phyloP scores from a whole-genome alignment of 2,329 filamentous ascomycete genomes.

The Fusarium circinatum region DNA sequence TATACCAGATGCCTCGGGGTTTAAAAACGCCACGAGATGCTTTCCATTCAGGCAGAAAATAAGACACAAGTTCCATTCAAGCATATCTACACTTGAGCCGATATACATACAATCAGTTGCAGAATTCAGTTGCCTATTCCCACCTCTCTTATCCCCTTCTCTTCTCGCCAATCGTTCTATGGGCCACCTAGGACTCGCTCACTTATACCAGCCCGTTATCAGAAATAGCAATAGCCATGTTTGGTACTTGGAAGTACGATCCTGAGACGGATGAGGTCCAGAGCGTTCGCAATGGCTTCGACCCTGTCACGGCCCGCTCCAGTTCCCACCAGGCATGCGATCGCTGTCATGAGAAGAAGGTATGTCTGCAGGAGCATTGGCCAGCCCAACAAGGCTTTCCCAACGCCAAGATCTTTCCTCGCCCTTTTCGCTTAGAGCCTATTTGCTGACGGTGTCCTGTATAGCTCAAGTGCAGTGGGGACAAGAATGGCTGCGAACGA shows the following conservation, averaged over 20 bases:
- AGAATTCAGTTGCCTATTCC: constrained; percentile 14
- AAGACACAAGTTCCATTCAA: constrained; percentile 10
- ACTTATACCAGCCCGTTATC: background rate
- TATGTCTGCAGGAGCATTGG: constrained; percentile 17
- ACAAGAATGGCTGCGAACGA: constrained; percentile 51
- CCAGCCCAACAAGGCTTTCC: background rate
- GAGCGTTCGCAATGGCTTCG: constrained; percentile 50
- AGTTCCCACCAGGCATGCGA: constrained; percentile 54
- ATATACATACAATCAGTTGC: background rate
- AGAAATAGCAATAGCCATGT: constrained; percentile 47
- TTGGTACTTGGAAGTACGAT: constrained; percentile 53
- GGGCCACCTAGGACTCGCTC: constrained; percentile 13
- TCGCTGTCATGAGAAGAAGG: constrained; percentile 54
- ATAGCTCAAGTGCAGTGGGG: constrained; percentile 52
- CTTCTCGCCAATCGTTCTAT: constrained; percentile 2
- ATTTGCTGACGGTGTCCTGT: constrained; percentile 15
- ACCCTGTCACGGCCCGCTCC: constrained; percentile 52
- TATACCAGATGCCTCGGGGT: constrained; percentile 18
- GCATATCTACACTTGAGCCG: constrained; percentile 3
- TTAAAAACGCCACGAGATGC: constrained; percentile 36
- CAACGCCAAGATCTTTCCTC: background rate
- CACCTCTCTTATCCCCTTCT: background rate
- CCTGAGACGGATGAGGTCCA: constrained; percentile 52
- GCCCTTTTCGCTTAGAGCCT: background rate
- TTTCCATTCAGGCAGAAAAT: constrained; percentile 31